Evolutionary conservation across 352 stramenopile species (phyloP), one percentile per base, ranked within the genome.

Genomic region (Sclerospora graminicola): DNA sequence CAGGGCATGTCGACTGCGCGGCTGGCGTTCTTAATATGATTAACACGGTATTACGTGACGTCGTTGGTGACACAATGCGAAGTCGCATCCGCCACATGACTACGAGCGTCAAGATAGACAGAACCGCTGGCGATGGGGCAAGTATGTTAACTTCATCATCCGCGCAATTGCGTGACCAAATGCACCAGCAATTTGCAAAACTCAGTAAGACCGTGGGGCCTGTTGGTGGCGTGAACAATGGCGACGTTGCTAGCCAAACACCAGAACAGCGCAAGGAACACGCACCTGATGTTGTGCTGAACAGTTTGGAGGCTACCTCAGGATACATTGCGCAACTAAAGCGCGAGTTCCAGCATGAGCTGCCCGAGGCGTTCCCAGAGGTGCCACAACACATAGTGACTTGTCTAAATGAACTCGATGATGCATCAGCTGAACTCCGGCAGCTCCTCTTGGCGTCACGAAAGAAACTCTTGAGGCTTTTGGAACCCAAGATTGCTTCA

Each of bases 11-110:
- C 14, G 82, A 93, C 48, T 88, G 79, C 34, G 82, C 75, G 0
- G 79, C 79, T 19, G 75, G 79, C 13, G 82, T 90, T 41, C 63
- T 93, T 13, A 93, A 91, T 48, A 77, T 93, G 60, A 82, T 93
- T 48, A 89, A 84, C 51, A 90, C 79, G 8, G 58, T 90, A 41
- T 45, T 93, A 32, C 70, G 79, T 19, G 76, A 90, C 49, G 69
- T 74, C 20, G 50, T 91, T 37, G 75, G 76, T 28, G 80, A 90
- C 44, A 77, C 67, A 14, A 89, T 93, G 75, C 81, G 79, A 47
- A 60, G 51, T 14, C 74, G 82, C 14, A 89, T 93, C 16, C 74
- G 68, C 14, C 71, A 76, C 40, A 88, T 90, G 73, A 67, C 61
- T 0, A 57, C 65, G 28, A 60, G 78, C 30, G 60, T 82, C 16